phyloP scores from a whole-genome alignment of 2,329 filamentous ascomycete genomes.

The Incumbomyces lentus region DNA sequence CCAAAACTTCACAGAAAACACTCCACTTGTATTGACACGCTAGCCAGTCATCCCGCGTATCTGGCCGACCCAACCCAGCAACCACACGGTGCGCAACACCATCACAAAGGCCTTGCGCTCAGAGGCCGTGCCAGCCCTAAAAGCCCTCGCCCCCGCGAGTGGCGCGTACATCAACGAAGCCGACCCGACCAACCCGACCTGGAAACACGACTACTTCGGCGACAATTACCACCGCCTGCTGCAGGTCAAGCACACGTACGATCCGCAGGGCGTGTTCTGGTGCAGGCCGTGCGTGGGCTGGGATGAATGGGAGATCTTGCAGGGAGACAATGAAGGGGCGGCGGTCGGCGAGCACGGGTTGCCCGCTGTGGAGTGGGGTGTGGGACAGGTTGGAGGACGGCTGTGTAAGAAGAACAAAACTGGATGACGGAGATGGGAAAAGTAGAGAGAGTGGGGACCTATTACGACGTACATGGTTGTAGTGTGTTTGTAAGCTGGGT shows the following conservation, averaged over 20 bases:
- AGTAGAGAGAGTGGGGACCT: no score
- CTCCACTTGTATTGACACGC: background rate
- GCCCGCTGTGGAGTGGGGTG: background rate
- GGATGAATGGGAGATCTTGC: conserved; percentile 17
- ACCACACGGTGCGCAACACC: conserved; percentile 10
- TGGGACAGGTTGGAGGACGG: conserved; percentile 2
- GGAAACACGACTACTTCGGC: conserved; percentile 33
- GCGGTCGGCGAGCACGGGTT: background rate
- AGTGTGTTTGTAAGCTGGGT: no score
- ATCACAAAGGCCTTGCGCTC: conserved; percentile 11
- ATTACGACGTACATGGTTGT: no score
- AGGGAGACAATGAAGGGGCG: background rate
- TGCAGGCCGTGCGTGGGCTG: conserved; percentile 23
- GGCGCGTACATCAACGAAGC: conserved; percentile 27
- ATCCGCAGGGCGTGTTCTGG: conserved; percentile 22
- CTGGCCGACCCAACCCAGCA: conserved; percentile 11
- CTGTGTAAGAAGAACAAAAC: background rate
- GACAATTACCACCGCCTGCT: conserved; percentile 24
- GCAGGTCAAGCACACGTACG: conserved; percentile 24
- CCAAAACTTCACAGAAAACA: background rate
- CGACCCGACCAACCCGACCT: conserved; percentile 30
- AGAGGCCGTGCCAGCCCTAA: conserved; percentile 19
- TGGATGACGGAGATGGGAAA: no score
- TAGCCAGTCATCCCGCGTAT: conserved; percentile 10
- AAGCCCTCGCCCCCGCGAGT: conserved; percentile 19